phyloP scores from a whole-genome alignment of 2,329 filamentous ascomycete genomes.

The Colletotrichum horii region DNA sequence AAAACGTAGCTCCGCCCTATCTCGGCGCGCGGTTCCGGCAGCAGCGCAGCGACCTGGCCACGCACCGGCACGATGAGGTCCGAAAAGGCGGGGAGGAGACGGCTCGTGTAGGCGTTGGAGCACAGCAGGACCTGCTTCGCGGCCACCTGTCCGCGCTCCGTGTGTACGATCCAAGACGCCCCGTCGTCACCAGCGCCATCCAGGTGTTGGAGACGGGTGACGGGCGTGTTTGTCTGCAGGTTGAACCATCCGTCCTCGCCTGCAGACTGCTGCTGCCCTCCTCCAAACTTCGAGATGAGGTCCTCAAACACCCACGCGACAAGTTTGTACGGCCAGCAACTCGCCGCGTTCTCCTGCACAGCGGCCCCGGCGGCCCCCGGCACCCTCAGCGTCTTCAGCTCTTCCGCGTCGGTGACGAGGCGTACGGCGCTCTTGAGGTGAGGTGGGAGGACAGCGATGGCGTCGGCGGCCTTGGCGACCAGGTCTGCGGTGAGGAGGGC shows the following conservation, averaged over 20 bases:
- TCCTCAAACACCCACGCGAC: conserved; percentile 73
- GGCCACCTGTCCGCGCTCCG: conserved; percentile 69
- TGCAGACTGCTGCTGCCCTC: conserved; percentile 26
- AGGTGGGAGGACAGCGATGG: conserved; percentile 62
- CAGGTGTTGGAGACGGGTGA: conserved; percentile 49
- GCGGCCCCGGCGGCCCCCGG: conserved; percentile 67
- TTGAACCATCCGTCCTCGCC: conserved; percentile 54
- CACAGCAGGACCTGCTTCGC: conserved; percentile 74
- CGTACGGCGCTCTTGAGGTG: conserved; percentile 57
- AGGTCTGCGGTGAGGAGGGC: conserved; percentile 63
- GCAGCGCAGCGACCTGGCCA: conserved; percentile 73
- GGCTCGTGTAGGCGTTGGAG: conserved; percentile 84
- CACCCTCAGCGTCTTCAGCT: conserved; percentile 59
- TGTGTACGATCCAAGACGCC: conserved; percentile 66
- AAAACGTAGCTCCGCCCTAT: conserved; percentile 70
- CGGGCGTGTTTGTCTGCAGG: conserved; percentile 77
- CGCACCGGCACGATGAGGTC: conserved; percentile 78
- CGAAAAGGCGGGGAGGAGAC: conserved; percentile 71
- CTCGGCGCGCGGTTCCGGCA: conserved; percentile 38
- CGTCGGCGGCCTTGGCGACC: conserved; percentile 54
- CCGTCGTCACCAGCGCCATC: conserved; percentile 3
- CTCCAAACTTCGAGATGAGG: conserved; percentile 46
- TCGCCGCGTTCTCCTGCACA: conserved; percentile 68
- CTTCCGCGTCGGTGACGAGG: conserved; percentile 41
- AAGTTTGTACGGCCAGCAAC: conserved; percentile 85